These are phyloP conservation scores for Eucalyptus leucophloia DNA, from an alignment of 345 rosid species.

Conservation along the genomic window DNA sequence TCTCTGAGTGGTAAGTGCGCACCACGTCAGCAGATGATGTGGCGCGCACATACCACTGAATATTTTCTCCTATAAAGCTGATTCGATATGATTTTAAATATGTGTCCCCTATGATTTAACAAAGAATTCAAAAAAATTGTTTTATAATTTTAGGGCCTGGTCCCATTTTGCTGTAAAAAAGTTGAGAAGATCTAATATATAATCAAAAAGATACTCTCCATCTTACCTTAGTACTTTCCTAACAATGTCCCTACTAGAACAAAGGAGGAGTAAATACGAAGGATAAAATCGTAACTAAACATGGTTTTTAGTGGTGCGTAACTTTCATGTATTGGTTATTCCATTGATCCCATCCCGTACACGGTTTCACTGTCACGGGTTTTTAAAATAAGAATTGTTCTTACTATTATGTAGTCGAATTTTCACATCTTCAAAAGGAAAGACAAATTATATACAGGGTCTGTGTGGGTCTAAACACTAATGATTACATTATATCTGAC, in stretches of 20 bases:
- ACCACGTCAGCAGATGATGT: too few species aligned
- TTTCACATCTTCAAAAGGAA: not conserved
- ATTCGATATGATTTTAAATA: not conserved
- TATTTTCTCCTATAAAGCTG: too few species aligned
- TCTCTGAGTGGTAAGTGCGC: too few species aligned
- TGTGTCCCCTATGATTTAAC: too few species aligned
- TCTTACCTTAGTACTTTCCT: not conserved
- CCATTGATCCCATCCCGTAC: not conserved
- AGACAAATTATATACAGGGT: too few species aligned
- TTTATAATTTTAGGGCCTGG: not conserved
- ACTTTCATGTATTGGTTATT: not conserved
- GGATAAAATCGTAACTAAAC: not conserved
- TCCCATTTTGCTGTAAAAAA: not conserved
- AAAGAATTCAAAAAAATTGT: not conserved
- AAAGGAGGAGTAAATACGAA: not conserved
- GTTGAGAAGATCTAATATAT: not conserved
- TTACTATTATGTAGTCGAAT: not conserved
- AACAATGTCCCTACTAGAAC: not conserved
- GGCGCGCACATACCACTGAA: too few species aligned
- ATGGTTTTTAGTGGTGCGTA: not conserved
- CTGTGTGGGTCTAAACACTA: too few species aligned
- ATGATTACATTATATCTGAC: not conserved
- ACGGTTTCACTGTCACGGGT: not conserved
- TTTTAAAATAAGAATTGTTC: not conserved
- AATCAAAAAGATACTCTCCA: not conserved